A percentile compares a stretch with the other conserved stretches of the same genome.
Evolutionary conservation across 2,329 filamentous ascomycete genomes (phyloP).

Genomic region (Penicillium sp.): DNA sequence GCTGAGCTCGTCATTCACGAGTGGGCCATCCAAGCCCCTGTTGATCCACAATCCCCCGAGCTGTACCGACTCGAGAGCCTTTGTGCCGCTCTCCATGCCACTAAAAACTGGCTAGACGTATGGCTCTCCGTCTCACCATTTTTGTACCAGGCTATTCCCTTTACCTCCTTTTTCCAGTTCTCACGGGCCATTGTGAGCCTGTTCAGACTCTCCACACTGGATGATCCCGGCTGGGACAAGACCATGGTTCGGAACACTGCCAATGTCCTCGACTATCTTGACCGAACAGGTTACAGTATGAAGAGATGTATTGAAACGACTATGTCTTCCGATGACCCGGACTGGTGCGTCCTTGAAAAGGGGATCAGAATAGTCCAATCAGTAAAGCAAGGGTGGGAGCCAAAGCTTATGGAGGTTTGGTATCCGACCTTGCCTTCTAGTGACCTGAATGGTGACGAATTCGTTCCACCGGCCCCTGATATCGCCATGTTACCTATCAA

Average conservation of each 20-base stretch:
- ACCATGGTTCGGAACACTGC: slow-evolving; percentile 25
- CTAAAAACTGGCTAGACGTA: slow-evolving; percentile 23
- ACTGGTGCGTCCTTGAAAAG: slow-evolving; percentile 20
- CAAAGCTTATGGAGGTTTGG: slow-evolving; percentile 23
- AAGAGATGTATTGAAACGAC: slow-evolving; percentile 8
- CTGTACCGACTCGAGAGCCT: slow-evolving; percentile 24
- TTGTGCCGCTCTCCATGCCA: slow-evolving; percentile 19
- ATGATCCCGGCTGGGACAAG: slow-evolving; percentile 29
- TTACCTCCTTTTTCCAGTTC: slow-evolving; percentile 26
- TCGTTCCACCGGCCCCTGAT: slow-evolving; percentile 4
- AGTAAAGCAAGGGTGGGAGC: slow-evolving; percentile 22
- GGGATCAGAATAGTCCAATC: slow-evolving; percentile 17
- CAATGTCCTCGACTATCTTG: slow-evolving; percentile 24
- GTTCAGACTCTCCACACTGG: slow-evolving; percentile 24
- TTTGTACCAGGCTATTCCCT: slow-evolving; percentile 17
- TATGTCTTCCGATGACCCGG: background rate
- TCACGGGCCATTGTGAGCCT: slow-evolving; percentile 20
- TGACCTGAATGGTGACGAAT: background rate
- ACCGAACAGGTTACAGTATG: slow-evolving; percentile 14
- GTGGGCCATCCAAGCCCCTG: slow-evolving; percentile 13
- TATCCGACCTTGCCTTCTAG: slow-evolving; percentile 8
- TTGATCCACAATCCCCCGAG: slow-evolving; percentile 20
- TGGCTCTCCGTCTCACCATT: slow-evolving; percentile 15
- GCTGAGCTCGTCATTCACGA: slow-evolving; percentile 27
- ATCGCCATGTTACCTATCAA: slow-evolving; percentile 12